These are phyloP conservation scores for Corylus americana DNA, from an alignment of 306 rosid species.

Conservation along the genomic window DNA sequence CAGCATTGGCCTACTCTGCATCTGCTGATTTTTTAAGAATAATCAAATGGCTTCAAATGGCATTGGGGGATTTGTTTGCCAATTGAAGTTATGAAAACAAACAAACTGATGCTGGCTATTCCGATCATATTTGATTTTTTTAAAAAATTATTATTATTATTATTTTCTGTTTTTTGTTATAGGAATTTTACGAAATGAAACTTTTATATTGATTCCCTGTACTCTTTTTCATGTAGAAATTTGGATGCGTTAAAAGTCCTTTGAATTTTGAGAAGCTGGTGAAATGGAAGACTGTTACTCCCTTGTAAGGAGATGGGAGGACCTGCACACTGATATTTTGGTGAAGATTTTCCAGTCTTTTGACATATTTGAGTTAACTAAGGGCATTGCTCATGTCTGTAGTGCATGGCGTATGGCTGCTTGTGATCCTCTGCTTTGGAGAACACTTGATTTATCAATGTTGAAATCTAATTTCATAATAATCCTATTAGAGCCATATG, in stretches of 20 bases:
- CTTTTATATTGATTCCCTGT: slow-evolving; percentile 11
- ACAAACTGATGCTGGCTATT: neutral
- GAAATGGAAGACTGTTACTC: slow-evolving; percentile 52
- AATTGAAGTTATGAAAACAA: neutral
- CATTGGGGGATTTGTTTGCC: neutral
- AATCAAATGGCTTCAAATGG: neutral
- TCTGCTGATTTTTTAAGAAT: neutral
- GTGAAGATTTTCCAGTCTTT: slow-evolving; percentile 72
- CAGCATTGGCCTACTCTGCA: neutral
- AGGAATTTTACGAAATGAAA: neutral
- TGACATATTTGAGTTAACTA: slow-evolving; percentile 57
- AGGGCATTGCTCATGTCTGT: slow-evolving; percentile 72
- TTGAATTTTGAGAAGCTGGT: slow-evolving; percentile 33
- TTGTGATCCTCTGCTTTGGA: slow-evolving; percentile 77
- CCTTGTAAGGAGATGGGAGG: slow-evolving; percentile 62
- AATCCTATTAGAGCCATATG: slow-evolving; percentile 73
- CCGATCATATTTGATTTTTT: neutral
- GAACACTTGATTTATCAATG: slow-evolving; percentile 70
- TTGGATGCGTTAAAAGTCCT: slow-evolving; percentile 22
- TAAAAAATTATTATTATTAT: neutral
- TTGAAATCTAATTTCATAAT: slow-evolving; percentile 69
- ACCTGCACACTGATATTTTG: slow-evolving; percentile 62
- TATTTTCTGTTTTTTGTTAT: neutral
- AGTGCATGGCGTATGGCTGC: slow-evolving; percentile 72
- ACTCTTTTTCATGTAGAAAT: slow-evolving; percentile 29